phyloP scores from a whole-genome alignment of 192 early-diverging fungal genomes.

The Pilaira anomala region DNA sequence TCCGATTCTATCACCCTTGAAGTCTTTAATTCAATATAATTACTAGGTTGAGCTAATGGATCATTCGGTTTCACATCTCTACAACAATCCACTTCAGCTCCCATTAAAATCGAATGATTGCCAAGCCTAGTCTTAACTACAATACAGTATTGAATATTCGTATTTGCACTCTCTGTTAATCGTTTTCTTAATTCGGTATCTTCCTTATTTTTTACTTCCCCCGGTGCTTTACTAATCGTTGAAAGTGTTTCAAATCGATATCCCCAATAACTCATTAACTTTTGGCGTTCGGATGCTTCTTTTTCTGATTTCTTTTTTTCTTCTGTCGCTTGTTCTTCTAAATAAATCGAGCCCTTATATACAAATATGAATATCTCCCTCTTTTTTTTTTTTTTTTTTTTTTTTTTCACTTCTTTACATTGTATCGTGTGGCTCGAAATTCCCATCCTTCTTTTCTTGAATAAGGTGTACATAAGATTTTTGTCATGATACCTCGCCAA shows the following conservation, averaged over 20 bases:
- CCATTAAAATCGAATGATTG: constrained; percentile 66
- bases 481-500: constrained; percentile 90
- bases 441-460: constrained; percentile 73
- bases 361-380: not conserved
- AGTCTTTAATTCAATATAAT: constrained; percentile 91
- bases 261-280: constrained; percentile 80
- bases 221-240: constrained; percentile 58
- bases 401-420: constrained; percentile 37
- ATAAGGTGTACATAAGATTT: constrained; percentile 80
- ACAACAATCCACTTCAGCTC: constrained; percentile 91
- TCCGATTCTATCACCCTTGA: constrained; percentile 55
- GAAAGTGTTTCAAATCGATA: constrained; percentile 86
- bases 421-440: constrained; percentile 69
- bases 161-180: constrained; percentile 60
- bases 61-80: constrained; percentile 41
- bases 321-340: constrained; percentile 66
- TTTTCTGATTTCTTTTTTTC: constrained; percentile 37
- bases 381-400: not conserved
- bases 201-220: constrained; percentile 30
- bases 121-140: constrained; percentile 81
- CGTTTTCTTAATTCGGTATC: constrained; percentile 45
- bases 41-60: constrained; percentile 38
- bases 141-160: constrained; percentile 85
- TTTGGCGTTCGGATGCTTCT: constrained; percentile 50
- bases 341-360: constrained; percentile 52